Evolutionary conservation across 164 flowering plant species (phyloP), one percentile per base, ranked within the genome.

Genomic region (Liquidambar formosana): DNA sequence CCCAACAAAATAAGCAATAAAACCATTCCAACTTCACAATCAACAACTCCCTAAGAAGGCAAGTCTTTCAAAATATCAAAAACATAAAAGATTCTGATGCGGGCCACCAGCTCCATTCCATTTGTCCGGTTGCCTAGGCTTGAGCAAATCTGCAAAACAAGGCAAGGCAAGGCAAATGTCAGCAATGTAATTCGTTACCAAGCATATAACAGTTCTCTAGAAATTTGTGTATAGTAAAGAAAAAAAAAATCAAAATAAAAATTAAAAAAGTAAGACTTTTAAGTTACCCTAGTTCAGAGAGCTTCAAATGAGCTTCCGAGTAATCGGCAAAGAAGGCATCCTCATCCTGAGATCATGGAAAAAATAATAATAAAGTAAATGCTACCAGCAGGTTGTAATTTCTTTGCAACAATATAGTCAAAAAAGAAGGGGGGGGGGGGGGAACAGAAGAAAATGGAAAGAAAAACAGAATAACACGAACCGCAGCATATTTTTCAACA

Each of bases 301-400:
- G 89, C 81, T 82, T 87, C 82, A 75, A 15, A 66, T 85, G 89
- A 52, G 91, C 79, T 48, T 75, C 89, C 1, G 82, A 67, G 68
- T 85, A 87, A 38, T 87, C 91, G 2, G 71, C 86, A 71, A 87
- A 85, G 84, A 87, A 87, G 0, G 89, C 89, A 80, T 87, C 91
- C 73, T 85, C 91, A 77, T 84, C 89, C 90, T 86, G 73, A 47
- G 64, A 27, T 12, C 2, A 33, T 0, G n/a, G 52, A n/a, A 25
- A 21, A 66, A 3, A 33, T 19, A 4, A 64, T 23, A 14, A 4
- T 8, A 33, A 2, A 33, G 6, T 33, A 33, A 2, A 33, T 6
- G 6, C 41, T 33, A 33, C 6, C 41, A 2, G 41, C 41, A 33
- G 41, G 4, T 33, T 2, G 2, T 33, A 33, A 33, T 33, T 33